Evolutionary conservation across 169 alveolate genomes (phyloP), one percentile per base, ranked within the genome.

Genomic region (Eimeria falciformis): DNA sequence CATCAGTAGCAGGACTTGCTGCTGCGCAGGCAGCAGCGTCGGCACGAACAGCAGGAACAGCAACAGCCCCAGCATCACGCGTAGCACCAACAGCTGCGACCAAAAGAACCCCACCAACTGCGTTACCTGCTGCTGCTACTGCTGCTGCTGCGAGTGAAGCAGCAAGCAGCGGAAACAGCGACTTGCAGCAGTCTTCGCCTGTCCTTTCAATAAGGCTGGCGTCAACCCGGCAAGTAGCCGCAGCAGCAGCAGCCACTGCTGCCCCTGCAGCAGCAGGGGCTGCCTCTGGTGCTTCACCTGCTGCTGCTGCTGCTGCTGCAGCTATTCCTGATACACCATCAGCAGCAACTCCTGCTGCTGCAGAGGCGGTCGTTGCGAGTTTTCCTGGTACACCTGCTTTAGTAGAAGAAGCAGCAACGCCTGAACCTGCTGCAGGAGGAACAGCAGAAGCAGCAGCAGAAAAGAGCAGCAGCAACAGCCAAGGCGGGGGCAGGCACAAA

Each of bases 171-270:
- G 33, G 33, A 7, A 50, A 14, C 62, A 50, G n/a, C 7, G 5
- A 27, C 71, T 9, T 5, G 25, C 11, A 7, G 71, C 71, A 7
- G 27, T 21, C 71, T 9, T 9, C 71, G 5, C 29, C 33, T 58
- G 33, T 7, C 9, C 11, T 58, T 14, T 11, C 71, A 14, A 58
- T 58, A 14, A 58, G 25, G 71, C 25, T 58, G 18, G 71, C 71
- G 25, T 58, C 71, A 14, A 5, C 25, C 33, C 27, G 71, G 71
- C 71, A 58, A 27, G 71, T 27, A 58, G 71, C 71, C 9, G 71
- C 71, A 58, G 71, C 55, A 11, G 46, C 82, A 5, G 18, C 82
- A n/a, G 56, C 82, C 29, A 33, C 82, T 40, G 82, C 50, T 25
- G 82, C 56, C 3, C 33, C 9, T 25, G 9, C 82, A 6, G 29